These are phyloP conservation scores for Leptographium galeiforme DNA, from an alignment of 2,329 filamentous ascomycete genomes.

Conservation along the genomic window DNA sequence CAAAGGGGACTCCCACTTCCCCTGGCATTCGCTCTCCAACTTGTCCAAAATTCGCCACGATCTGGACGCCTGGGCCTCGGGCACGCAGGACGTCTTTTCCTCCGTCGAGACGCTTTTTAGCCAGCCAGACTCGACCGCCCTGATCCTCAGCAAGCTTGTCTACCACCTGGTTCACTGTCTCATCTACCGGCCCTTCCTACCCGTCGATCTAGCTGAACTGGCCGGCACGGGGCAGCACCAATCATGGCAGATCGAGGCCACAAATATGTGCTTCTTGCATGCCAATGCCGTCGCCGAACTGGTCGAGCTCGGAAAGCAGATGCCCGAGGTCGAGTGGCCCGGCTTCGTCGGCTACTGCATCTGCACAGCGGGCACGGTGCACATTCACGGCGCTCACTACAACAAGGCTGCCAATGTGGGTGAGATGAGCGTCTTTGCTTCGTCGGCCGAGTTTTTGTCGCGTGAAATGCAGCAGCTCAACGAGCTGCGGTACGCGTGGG, in stretches of 20 bases:
- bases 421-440: conserved; percentile 49
- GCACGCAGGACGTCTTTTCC: conserved; percentile 66
- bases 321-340: conserved; percentile 68
- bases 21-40: conserved; percentile 77
- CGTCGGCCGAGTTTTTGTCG: conserved; percentile 54
- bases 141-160: conserved; percentile 73
- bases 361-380: conserved; percentile 74
- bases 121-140: conserved; percentile 61
- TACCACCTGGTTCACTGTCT: conserved; percentile 81
- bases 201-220: conserved; percentile 70
- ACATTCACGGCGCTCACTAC: conserved; percentile 77
- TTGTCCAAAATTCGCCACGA: conserved; percentile 78
- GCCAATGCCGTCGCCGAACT: conserved; percentile 79
- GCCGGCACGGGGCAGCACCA: conserved; percentile 72
- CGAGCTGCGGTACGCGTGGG: conserved; percentile 64
- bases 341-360: conserved; percentile 79
- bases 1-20: conserved; percentile 81
- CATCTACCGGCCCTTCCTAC: conserved; percentile 75
- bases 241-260: conserved; percentile 86
- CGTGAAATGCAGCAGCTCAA: conserved; percentile 68
- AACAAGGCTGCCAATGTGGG: conserved; percentile 32
- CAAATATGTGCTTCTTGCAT: conserved; percentile 73
- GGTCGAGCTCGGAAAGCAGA: conserved; percentile 63
- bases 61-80: conserved; percentile 72
- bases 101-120: conserved; percentile 64